Evolutionary conservation across 1,284 basidiomycete species (phyloP), one percentile per base, ranked within the genome.

Genomic region (Cutaneotrichosporon daszewskae): DNA sequence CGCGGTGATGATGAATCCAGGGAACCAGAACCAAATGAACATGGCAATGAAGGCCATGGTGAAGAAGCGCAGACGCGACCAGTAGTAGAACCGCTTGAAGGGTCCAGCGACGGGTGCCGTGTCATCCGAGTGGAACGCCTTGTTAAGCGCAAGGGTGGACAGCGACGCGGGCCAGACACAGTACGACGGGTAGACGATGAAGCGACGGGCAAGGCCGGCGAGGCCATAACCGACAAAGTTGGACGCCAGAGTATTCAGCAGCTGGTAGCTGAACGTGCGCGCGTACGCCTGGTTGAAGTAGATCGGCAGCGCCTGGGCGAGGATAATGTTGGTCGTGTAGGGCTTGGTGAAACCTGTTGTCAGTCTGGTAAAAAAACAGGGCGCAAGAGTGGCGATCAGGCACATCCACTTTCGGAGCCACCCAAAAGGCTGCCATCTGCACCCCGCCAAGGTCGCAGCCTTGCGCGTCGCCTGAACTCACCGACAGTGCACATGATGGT

Each of bases 161-260:
- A 76, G 59, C 16, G 64, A 66, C 8, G 62, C 42, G 1, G 74
- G 74, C 74, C 73, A 76, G 40, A 75, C 72, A 60, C 72, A 73
- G 47, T 59, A 69, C 0, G 61, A 50, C 2, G 76, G 76, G 22
- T 59, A 68, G 5, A 77, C 75, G 14, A 77, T 62, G 58, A 75
- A 77, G 19, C 71, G 67, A 12, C 76, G 68, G 13, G 54, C 53
- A 8, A 77, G 57, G 10, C 76, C 76, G n/a, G 76, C 76, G 3
- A 75, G 62, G 8, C 75, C 74, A 53, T 75, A 75, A 1, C 76
- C 76, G 14, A 74, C 66, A 27, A 77, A 59, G 50, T 77, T 75
- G 2, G 74, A 75, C 11, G 72, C 74, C 29, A 79, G 26, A 2
- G 54, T 45, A 31, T 40, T 49, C 19, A 62, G 40, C 39, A 60